Evolutionary conservation across 2,329 filamentous ascomycete genomes (phyloP), one percentile per base, ranked within the genome.

Genomic region (Fusarium pseudonygamai): DNA sequence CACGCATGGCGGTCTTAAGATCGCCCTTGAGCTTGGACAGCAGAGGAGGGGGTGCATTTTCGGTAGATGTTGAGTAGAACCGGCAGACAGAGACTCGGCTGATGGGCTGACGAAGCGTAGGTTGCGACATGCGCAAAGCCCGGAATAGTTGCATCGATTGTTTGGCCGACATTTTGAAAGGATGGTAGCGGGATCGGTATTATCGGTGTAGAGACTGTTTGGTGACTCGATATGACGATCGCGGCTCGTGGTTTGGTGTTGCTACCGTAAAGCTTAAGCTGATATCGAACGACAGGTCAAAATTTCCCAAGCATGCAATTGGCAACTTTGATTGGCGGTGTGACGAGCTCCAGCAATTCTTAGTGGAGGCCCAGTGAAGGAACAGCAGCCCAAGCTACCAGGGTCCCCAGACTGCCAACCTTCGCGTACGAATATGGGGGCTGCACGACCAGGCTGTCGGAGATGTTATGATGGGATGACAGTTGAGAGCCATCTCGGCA

Each of bases 1-100:
- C 85, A 66, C 87, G 87, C 90, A 93, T 92, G 55, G 91, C 90
- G 15, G 85, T 82, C 83, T 93, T 93, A 70, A 93, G 84, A 75
- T 93, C 90, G 72, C 80, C 82, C 78, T 89, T 89, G 77, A 91
- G 83, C 81, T 86, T 88, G 60, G 84, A 80, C 47, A 89, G 81
- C 14, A 89, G 80, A 16, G 87, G 84, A 43, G 87, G 86, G 28
- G 81, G 74, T 10, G 82, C 77, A 69, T 83, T 81, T 62, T 79
- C 78, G 45, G 83, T 72, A 67, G 71, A 65, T 40, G 79, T 77
- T 55, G 82, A 82, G 76, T 82, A 82, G 73, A 77, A 74, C 53
- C 78, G 79, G 55, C 72, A 69, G 68, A 64, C 32, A 36, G 64
- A 62, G 62, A 62, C n/a, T 30, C 67, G 67, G 66, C 37, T 68